Evolutionary conservation across 2,329 filamentous ascomycete genomes (phyloP).

Genomic region (Alternaria sp.): DNA sequence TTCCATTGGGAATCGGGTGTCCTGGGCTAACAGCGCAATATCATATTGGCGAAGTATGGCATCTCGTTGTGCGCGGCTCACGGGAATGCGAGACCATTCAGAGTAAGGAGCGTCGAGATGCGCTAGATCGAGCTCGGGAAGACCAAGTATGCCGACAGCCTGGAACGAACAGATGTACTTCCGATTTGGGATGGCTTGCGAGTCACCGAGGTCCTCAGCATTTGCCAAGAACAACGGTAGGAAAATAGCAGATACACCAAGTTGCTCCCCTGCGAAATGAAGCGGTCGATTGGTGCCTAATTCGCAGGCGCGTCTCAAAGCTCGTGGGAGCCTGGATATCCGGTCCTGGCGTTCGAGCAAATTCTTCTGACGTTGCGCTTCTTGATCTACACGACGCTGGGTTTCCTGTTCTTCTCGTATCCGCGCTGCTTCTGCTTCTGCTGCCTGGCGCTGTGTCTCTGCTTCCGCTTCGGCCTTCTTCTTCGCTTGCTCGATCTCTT

Average conservation of each 20-base stretch:
- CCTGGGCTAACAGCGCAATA: conserved; percentile 47
- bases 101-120: conserved; percentile 40
- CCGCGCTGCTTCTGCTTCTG: conserved; percentile 42
- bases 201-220: conserved; percentile 34
- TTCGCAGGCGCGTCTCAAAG: conserved; percentile 46
- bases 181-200: conserved; percentile 26
- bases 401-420: conserved; percentile 41
- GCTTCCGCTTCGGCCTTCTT: conserved; percentile 40
- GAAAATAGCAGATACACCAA: conserved; percentile 48
- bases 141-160: conserved; percentile 48
- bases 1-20: conserved; percentile 47
- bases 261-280: conserved; percentile 47
- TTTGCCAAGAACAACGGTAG: conserved; percentile 47
- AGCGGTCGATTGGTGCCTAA: conserved; percentile 46
- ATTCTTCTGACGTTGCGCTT: conserved; percentile 36
- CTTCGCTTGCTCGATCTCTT: conserved; percentile 37
- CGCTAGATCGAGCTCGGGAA: conserved; percentile 48
- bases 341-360: conserved; percentile 42
- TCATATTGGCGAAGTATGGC: conserved; percentile 47
- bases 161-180: conserved; percentile 50
- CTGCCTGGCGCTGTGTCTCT: conserved; percentile 35
- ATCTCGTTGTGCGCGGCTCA: conserved; percentile 43
- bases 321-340: conserved; percentile 44
- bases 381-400: conserved; percentile 36
- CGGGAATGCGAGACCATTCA: conserved; percentile 46